Conservation (phyloP, 1,139 yeast species). For the Geotrichum siamense region DNA sequence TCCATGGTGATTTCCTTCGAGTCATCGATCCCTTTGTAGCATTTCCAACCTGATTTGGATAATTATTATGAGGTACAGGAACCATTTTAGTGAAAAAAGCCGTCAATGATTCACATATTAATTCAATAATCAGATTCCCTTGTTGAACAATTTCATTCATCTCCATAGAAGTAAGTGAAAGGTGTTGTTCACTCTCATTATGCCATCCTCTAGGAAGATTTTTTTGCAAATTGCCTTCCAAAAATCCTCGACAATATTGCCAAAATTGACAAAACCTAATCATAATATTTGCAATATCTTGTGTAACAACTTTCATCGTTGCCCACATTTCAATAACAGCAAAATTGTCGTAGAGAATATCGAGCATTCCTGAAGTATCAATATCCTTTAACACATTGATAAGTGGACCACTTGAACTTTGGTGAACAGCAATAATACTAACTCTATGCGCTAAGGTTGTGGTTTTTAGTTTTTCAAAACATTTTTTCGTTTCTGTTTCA, state of each 20-base stretch:
- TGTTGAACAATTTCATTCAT: constrained; percentile 26
- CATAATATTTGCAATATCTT: constrained; percentile 34
- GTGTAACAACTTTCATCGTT: constrained; percentile 42
- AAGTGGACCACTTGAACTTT: constrained; percentile 23
- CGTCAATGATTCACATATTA: constrained; percentile 26
- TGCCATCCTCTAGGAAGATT: constrained; percentile 40
- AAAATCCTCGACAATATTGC: constrained; percentile 42
- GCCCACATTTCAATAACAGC: constrained; percentile 51
- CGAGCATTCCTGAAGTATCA: constrained; percentile 15
- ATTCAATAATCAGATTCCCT: constrained; percentile 25
- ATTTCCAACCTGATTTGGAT: background rate
- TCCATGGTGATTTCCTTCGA: constrained; percentile 14
- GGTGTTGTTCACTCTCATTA: constrained; percentile 36
- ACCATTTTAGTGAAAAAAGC: constrained; percentile 26
- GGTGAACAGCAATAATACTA: constrained; percentile 29
- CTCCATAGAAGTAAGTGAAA: constrained; percentile 29
- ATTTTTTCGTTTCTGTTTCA: constrained; percentile 36
- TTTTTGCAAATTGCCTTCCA: constrained; percentile 41
- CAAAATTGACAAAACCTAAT: constrained; percentile 40
- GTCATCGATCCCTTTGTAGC: constrained; percentile 22
- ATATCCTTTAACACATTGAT: constrained; percentile 20
- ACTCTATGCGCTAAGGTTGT: constrained; percentile 33
- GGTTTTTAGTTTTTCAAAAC: constrained; percentile 34
- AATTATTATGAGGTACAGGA: constrained; percentile 3
- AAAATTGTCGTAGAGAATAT: constrained; percentile 39